Evolutionary conservation across 371 early-diverging fungal genomes (phyloP).

Genomic region (Phascolomyces articulosus): DNA sequence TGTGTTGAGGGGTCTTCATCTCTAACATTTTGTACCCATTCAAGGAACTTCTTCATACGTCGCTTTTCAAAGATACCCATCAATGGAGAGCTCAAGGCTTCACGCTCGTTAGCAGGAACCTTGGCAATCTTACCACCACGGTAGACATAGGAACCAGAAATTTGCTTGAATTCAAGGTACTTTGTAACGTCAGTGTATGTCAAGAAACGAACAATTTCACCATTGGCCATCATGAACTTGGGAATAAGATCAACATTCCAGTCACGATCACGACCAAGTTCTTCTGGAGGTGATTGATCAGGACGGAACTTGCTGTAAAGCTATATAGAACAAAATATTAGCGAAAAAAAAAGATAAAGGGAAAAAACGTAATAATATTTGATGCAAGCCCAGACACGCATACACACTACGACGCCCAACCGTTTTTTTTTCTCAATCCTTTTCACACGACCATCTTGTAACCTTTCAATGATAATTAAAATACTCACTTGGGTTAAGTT

Average conservation of each 20-base stretch:
- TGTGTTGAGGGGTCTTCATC: slow-evolving; percentile 84
- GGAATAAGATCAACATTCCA: slow-evolving; percentile 99
- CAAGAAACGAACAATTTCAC: slow-evolving; percentile 84
- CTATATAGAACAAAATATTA: slow-evolving; percentile 53
- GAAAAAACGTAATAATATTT: not conserved
- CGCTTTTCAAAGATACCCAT: slow-evolving; percentile 98
- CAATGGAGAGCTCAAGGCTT: slow-evolving; percentile 87
- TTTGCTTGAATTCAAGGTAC: slow-evolving; percentile 97
- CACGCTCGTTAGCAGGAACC: slow-evolving; percentile 94
- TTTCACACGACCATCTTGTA: not conserved
- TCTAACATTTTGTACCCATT: slow-evolving; percentile 88
- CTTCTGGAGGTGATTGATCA: slow-evolving; percentile 65
- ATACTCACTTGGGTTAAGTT: slow-evolving; percentile 86
- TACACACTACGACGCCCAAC: no score
- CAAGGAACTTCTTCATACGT: slow-evolving; percentile 95
- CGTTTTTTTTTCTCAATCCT: not conserved
- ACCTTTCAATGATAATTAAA: not conserved
- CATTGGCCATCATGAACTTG: slow-evolving; percentile 99
- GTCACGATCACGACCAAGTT: slow-evolving; percentile 90
- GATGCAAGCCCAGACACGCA: no score
- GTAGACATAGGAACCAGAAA: slow-evolving; percentile 96
- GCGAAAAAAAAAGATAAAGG: not conserved
- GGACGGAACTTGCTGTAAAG: slow-evolving; percentile 88
- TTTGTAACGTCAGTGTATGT: slow-evolving; percentile 96
- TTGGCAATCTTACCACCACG: slow-evolving; percentile 88